Evolutionary conservation across 441 rosid species (phyloP), one percentile per base, ranked within the genome.

Genomic region (Pelargonium australe): DNA sequence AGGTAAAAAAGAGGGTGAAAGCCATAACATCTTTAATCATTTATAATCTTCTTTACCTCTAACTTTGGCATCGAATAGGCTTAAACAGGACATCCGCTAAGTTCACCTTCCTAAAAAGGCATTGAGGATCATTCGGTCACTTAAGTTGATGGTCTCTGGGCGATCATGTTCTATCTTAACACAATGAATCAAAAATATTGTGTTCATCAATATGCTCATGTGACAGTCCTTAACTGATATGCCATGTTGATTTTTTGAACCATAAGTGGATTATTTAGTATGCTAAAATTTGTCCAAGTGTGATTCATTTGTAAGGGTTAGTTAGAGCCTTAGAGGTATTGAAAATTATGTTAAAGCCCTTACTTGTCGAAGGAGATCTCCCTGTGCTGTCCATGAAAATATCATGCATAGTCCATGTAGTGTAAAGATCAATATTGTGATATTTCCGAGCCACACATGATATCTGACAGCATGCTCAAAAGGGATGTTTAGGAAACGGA

Each of bases 401-500:
- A 83, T 78, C 74, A 80, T 86, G 73, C 72, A 80, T 2, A 86
- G 68, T 55, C 94, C 94, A 53, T 88, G 91, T 28, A 88, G 82
- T 16, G 89, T 76, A 70, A 86, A 88, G 67, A 88, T 68, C 51
- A 72, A 37, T 89, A 86, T 86, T 44, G 91, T 86, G 51, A 85
- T 80, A 85, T 86, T 88, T 61, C 94, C 94, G 74, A 88, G 81
- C 94, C 94, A 88, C 58, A 86, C 87, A 66, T 88, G 94, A 70
- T 88, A 88, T 76, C 75, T 76, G 16, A 87, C 81, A 11, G 91
- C 94, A 69, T 86, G 91, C 73, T 86, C 91, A 66, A 88, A 85
- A 1, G 91, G 91, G 78, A 88, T 79, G 57, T 85, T 89, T 2
- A 85, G 49, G 43, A 86, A 77, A 20, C 87, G 89, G 49, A 88